Base-by-base conservation (phyloP, 441 rosid species). In the Flueggea neowawraea region DNA sequence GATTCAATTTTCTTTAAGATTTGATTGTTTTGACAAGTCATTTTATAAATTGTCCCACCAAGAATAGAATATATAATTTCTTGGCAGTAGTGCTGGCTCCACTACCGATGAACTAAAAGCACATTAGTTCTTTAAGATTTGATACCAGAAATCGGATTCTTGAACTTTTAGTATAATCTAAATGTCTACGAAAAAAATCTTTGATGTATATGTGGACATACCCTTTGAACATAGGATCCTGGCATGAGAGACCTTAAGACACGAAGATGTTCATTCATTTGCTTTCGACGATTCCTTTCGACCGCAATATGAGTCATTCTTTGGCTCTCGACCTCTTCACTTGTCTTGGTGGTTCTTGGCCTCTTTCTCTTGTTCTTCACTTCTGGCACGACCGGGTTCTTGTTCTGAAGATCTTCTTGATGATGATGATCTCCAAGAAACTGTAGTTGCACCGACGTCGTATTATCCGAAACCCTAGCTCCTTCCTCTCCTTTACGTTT, bases 231-330 rank as follows among this genome's bases (percentile, higher is more conserved):
- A 69, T 90, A 93, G 17, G 98, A 93, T 39, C 92, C 86, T 0
- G 96, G 98, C 97, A 90, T 87, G 71, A 93, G 96, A 74, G 97
- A 81, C 58, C 97, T 84, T 52, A 93, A 62, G 48, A 90, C 95
- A 33, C 88, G 84, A 60, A 92, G 91, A 80, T 93, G 92, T 54
- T 90, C 97, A 58, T 93, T 93, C 97, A 90, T 90, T 70, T 90
- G 97, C 82, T 89, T 86, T 68, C 97, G 78, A 39, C 98, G 70
- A 65, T 88, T 93, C 62, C 98, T 80, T 68, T 93, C 98, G 0
- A 93, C 96, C 0, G 98, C 97, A 15, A 93, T 93, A 60, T 93
- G 98, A 65, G 92, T 87, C 96, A 88, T 88, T 54, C 97, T 44
- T 63, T 93, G 97, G 80, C 90, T 93, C 64, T 90, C 97, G 0